Percentiles rank a stretch among this genome's conserved stretches.
Evolutionary conservation across 1,139 yeast species (phyloP).

Genomic region (Diutina catenulata): DNA sequence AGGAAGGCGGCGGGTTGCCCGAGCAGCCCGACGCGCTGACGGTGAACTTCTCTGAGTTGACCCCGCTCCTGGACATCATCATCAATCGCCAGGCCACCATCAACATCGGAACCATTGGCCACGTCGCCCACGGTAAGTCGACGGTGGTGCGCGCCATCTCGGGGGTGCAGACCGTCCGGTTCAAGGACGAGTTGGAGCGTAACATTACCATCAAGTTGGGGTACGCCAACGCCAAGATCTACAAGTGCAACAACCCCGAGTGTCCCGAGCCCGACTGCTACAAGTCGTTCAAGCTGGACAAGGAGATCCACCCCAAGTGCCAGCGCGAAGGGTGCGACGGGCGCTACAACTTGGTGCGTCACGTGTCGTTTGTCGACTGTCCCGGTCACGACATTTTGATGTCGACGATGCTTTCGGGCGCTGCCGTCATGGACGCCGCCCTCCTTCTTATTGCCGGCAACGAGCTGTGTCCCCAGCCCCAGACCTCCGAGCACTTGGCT

Average conservation of each 20-base stretch:
- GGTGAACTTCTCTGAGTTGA: constrained; percentile 58
- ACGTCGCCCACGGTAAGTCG: constrained; percentile 98
- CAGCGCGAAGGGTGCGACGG: constrained; percentile 74
- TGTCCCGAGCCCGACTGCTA: constrained; percentile 96
- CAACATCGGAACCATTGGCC: constrained; percentile 90
- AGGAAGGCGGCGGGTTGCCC: constrained; percentile 97
- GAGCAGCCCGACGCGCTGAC: constrained; percentile 81
- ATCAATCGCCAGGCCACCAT: constrained; percentile 98
- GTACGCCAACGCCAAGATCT: constrained; percentile 97
- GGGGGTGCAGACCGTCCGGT: constrained; percentile 97
- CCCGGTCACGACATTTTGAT: constrained; percentile 99
- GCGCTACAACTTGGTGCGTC: constrained; percentile 83
- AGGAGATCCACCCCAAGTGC: constrained; percentile 90
- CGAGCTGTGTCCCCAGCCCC: constrained; percentile 99
- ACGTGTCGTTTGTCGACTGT: constrained; percentile 97
- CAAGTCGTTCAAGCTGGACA: constrained; percentile 87
- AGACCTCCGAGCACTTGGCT: constrained; percentile 97
- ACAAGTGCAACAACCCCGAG: constrained; percentile 75
- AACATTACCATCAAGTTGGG: constrained; percentile 97
- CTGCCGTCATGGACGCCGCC: constrained; percentile 99
- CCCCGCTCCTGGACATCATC: constrained; percentile 88
- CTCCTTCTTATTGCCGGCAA: constrained; percentile 92
- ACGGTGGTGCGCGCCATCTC: constrained; percentile 98
- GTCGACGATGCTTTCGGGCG: constrained; percentile 99
- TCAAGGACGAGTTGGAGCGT: constrained; percentile 97